Conservation (phyloP, 1,139 yeast species). For the Yamadazyma atlantica region DNA sequence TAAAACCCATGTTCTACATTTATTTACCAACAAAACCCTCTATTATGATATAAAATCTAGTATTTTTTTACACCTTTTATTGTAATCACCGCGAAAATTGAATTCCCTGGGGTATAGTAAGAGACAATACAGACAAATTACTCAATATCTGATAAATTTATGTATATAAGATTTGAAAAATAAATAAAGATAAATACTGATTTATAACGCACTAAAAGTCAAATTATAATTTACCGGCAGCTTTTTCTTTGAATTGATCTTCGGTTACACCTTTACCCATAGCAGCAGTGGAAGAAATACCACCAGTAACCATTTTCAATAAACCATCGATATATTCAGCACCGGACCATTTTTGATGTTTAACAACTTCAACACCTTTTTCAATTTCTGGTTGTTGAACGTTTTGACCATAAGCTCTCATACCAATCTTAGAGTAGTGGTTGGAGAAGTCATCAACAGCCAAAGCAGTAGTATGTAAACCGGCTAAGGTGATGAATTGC, state of each 20-base stretch:
- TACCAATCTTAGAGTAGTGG: conserved; percentile 78
- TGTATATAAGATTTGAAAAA: neutral
- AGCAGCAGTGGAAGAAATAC: conserved; percentile 94
- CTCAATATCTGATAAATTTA: neutral
- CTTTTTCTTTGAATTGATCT: conserved; percentile 74
- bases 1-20: conserved; percentile 36
- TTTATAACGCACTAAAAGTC: conserved; percentile 1
- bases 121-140: too few species aligned
- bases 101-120: too few species aligned
- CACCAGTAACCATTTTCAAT: conserved; percentile 90
- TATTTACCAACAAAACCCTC: too few species aligned
- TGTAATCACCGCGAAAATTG: too few species aligned
- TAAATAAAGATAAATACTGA: neutral
- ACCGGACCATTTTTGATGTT: conserved; percentile 99
- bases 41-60: too few species aligned
- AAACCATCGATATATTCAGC: conserved; percentile 95
- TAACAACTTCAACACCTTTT: conserved; percentile 89
- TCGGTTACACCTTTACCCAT: conserved; percentile 99
- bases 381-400: conserved; percentile 90
- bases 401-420: conserved; percentile 90
- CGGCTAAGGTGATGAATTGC: conserved; percentile 98
- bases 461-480: conserved; percentile 93
- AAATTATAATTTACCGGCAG: conserved; percentile 14
- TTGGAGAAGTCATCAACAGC: conserved; percentile 85
- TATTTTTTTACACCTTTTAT: too few species aligned